phyloP scores from a whole-genome alignment of 2,329 filamentous ascomycete species.

The Pestalotiopsis fici region DNA sequence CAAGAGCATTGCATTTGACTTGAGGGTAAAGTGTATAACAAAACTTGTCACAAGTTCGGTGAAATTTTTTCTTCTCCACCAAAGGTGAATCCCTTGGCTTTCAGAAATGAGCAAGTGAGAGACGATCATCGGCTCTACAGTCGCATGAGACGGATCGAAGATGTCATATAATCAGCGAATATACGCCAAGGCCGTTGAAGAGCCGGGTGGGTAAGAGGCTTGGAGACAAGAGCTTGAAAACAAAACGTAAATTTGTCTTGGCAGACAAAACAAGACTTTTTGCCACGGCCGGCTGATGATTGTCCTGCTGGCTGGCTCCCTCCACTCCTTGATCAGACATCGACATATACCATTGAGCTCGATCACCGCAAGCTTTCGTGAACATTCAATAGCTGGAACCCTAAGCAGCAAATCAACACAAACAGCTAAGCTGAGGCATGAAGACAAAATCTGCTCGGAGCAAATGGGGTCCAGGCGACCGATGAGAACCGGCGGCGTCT shows the following conservation, averaged over 20 bases:
- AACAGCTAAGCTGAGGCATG: not conserved
- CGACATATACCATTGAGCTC: no score
- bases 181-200: not conserved
- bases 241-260: no score
- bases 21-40: not conserved
- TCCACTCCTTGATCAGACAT: no score
- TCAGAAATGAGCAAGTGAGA: not conserved
- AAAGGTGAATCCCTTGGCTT: not conserved
- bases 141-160: not conserved
- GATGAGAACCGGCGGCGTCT: conserved; percentile 5
- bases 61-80: not conserved
- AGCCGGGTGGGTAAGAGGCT: not conserved
- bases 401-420: no score
- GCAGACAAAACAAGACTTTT: no score
- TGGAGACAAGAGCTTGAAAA: not conserved
- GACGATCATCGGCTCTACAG: not conserved
- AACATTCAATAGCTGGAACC: no score
- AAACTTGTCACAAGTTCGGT: not conserved
- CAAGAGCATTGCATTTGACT: not conserved
- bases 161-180: not conserved
- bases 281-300: no score
- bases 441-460: not conserved
- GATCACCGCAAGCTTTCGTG: no score
- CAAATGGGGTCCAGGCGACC: not conserved
- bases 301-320: no score